phyloP scores from a whole-genome alignment of 257 asterid species.

The Echium plantagineum region DNA sequence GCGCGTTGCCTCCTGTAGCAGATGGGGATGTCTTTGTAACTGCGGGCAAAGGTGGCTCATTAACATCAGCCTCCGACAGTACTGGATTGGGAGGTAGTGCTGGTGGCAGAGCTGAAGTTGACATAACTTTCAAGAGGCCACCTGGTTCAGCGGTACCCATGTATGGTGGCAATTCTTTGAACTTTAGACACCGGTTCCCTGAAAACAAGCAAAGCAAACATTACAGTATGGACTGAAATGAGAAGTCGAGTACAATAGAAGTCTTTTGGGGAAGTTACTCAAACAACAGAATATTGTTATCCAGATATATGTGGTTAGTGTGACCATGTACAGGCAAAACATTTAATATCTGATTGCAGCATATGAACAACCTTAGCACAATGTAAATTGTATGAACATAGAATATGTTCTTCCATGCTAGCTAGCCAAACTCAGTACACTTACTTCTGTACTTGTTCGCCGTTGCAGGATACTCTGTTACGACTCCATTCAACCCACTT shows the following conservation, averaged over 20 bases:
- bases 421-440: conserved; percentile 11
- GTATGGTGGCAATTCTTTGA: conserved; percentile 30
- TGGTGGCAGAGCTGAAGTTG: conserved; percentile 31
- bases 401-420: neutral
- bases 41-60: conserved; percentile 67
- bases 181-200: conserved; percentile 72
- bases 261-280: neutral
- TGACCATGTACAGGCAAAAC: too few species aligned
- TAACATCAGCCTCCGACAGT: conserved; percentile 39
- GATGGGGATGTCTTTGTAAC: conserved; percentile 25
- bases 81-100: conserved; percentile 60
- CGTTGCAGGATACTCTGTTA: conserved; percentile 65
- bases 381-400: neutral
- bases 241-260: neutral
- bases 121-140: conserved; percentile 31
- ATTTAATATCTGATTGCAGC: too few species aligned
- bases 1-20: conserved; percentile 12
- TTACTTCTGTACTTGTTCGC: conserved; percentile 69
- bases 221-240: neutral
- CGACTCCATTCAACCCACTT: conserved; percentile 38
- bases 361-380: neutral
- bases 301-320: too few species aligned
- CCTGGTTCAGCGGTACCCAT: conserved; percentile 56
- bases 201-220: conserved; percentile 11
- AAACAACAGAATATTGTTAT: too few species aligned